phyloP scores from a whole-genome alignment of 768 basidiomycete genomes.

The Tylopilus vinaceipallidus region DNA sequence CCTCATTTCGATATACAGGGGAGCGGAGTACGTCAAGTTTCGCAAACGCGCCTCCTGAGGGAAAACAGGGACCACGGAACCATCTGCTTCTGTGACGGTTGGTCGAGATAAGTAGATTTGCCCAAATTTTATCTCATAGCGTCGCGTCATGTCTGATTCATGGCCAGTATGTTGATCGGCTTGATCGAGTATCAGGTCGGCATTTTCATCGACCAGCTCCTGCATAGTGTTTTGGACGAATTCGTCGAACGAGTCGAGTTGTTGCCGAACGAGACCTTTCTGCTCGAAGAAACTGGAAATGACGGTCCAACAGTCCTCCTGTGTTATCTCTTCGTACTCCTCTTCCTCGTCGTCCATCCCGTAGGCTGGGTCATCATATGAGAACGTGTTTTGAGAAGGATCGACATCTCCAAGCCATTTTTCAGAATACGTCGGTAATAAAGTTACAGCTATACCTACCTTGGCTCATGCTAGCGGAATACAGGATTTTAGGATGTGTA shows the following conservation, averaged over 20 bases:
- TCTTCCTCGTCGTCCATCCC: slow-evolving; percentile 53
- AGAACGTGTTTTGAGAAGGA: slow-evolving; percentile 43
- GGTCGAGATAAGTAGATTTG: slow-evolving; percentile 97
- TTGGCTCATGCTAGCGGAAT: slow-evolving; percentile 28
- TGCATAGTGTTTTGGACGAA: slow-evolving; percentile 99
- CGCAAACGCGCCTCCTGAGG: slow-evolving; percentile 95
- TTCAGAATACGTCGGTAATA: slow-evolving; percentile 33
- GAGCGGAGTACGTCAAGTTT: slow-evolving; percentile 95
- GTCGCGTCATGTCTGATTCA: slow-evolving; percentile 76
- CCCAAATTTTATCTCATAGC: slow-evolving; percentile 96
- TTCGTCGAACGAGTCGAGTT: slow-evolving; percentile 97
- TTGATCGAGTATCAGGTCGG: slow-evolving; percentile 95
- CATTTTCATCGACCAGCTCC: slow-evolving; percentile 95
- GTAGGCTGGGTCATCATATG: slow-evolving; percentile 60
- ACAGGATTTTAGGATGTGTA: neutral
- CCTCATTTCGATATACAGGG: slow-evolving; percentile 93
- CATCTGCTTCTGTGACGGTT: slow-evolving; percentile 93
- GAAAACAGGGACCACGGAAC: slow-evolving; percentile 89
- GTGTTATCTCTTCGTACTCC: slow-evolving; percentile 78
- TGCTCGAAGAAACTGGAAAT: slow-evolving; percentile 96
- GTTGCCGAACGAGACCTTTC: slow-evolving; percentile 96
- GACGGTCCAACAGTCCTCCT: slow-evolving; percentile 94
- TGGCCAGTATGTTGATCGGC: slow-evolving; percentile 94
- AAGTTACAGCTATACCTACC: slow-evolving; percentile 24
- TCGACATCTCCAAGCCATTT: slow-evolving; percentile 43